Evolutionary conservation across 305 asterid genomes (phyloP), one percentile per base, ranked within the genome.

Genomic region (Fraxinus latifolia): DNA sequence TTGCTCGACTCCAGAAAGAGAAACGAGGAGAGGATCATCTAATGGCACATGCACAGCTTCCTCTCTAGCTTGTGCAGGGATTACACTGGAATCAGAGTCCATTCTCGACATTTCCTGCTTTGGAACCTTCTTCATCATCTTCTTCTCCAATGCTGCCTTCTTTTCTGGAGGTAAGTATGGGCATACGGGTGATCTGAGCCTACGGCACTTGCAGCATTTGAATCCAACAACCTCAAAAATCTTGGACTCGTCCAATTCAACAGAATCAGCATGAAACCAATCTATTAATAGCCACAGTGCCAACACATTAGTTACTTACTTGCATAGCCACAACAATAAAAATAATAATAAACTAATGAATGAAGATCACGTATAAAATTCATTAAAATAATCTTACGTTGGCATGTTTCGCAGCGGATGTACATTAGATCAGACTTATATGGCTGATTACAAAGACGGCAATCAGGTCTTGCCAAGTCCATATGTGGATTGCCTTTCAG

Each of bases 241-340:
- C 89, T 87, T 90, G n/a, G 96, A 91, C 87, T 96, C 98, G 0
- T 91, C 87, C 85, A 96, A 83, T 84, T 89, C 97, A 68, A 96
- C 82, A 29, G 99, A 90, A 78, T 91, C 99, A 58, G 97, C 98
- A 85, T 96, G 99, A 86, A 77, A 93, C 99, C 99, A 96, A 86
- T 81, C 99, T 96, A 97, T 83, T 78, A 86, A 83, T 58, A 27
- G 53, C 79, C 78, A 85, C 62, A 81, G 85, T 65, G 39, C 62
- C 71, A 80, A 84, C 80, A 81, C 76, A 79, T 79, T n/a, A 82
- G 78, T 82, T 74, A 76, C 32, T 25, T 67, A 74, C 34, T 29
- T 33, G 36, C 23, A 29, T 5, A 39, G 76, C 78, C 37, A 67
- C 11, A 76, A 12, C 65, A 19, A 23, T 36, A 34, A 31, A 33